Percentiles rank a stretch among this genome's conserved stretches.
phyloP scores from a whole-genome alignment of 163 green algal species.

The Chlorella variabilis region DNA sequence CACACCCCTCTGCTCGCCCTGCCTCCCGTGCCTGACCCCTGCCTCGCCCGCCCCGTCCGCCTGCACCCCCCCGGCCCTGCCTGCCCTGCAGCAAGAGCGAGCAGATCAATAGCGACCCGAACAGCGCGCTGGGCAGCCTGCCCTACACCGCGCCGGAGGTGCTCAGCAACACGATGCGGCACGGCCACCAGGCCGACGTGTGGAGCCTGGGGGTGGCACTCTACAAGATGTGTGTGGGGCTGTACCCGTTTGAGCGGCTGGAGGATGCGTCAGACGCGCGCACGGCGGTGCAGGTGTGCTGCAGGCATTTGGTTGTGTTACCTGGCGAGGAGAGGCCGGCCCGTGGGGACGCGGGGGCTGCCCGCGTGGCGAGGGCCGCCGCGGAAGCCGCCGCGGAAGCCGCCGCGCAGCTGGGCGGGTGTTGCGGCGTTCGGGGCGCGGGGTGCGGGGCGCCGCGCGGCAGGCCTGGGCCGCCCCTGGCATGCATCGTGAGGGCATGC shows the following conservation, averaged over 20 bases:
- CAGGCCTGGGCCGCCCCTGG: too few species aligned
- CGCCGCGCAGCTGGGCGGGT: too few species aligned
- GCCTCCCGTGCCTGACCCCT: neutral
- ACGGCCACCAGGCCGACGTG: constrained; percentile 50
- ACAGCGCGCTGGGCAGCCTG: constrained; percentile 45
- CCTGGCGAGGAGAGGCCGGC: too few species aligned
- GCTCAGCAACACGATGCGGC: constrained; percentile 36
- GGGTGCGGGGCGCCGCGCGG: too few species aligned
- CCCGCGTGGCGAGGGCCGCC: too few species aligned
- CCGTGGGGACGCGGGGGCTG: too few species aligned
- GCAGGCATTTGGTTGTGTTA: too few species aligned
- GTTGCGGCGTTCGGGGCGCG: too few species aligned
- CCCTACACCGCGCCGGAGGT: constrained; percentile 58
- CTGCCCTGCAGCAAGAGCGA: constrained; percentile 42
- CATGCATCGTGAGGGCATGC: too few species aligned
- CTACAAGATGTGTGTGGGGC: constrained; percentile 61
- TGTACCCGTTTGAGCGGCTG: constrained; percentile 66
- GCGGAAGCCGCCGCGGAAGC: too few species aligned
- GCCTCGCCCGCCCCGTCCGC: neutral
- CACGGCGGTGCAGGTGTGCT: constrained; percentile 36
- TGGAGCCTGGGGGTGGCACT: constrained; percentile 64
- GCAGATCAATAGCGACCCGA: constrained; percentile 57
- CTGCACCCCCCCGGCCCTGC: too few species aligned
- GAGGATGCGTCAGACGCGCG: constrained; percentile 34
- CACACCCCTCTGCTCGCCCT: neutral